These are phyloP conservation scores for Fusarium chlamydosporum DNA, from an alignment of 2,329 filamentous ascomycete genomes.

Conservation along the genomic window DNA sequence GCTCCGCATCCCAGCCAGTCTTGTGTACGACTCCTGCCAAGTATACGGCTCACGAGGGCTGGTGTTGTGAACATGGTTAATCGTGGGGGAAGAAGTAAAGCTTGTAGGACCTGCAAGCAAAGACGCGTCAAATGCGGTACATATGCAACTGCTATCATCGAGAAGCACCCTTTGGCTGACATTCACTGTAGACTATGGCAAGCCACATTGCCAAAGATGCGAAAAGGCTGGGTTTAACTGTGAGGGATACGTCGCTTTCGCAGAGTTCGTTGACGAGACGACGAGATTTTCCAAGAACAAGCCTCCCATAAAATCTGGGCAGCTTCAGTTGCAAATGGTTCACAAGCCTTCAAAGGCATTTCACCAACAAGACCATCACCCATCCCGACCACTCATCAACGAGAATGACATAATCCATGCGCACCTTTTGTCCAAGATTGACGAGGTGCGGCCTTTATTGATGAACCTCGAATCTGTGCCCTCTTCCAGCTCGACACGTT, in stretches of 20 bases:
- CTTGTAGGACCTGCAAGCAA: constrained; percentile 31
- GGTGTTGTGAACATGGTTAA: constrained; percentile 20
- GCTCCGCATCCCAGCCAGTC: background rate
- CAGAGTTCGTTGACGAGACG: constrained; percentile 30
- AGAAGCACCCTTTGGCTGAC: background rate
- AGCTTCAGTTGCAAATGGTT: background rate
- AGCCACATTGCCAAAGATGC: constrained; percentile 25
- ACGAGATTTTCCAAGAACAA: background rate
- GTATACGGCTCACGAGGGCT: background rate
- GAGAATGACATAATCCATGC: constrained; percentile 16
- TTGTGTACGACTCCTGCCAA: background rate
- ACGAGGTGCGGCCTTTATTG: constrained; percentile 20
- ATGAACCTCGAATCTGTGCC: constrained; percentile 1
- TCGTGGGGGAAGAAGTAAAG: constrained; percentile 31
- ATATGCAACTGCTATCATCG: background rate
- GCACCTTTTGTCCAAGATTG: constrained; percentile 15
- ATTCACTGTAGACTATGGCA: constrained; percentile 10
- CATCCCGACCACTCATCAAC: background rate
- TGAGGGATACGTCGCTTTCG: constrained; percentile 12
- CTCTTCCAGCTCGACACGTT: background rate
- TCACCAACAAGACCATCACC: background rate
- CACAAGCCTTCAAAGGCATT: rapidly evolving
- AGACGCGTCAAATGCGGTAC: constrained; percentile 35
- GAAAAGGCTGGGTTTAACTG: constrained; percentile 12
- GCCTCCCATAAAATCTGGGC: rapidly evolving